Evolutionary conservation across 2,329 filamentous ascomycete species (phyloP), one percentile per base, ranked within the genome.

Genomic region (Colletotrichum godetiae): DNA sequence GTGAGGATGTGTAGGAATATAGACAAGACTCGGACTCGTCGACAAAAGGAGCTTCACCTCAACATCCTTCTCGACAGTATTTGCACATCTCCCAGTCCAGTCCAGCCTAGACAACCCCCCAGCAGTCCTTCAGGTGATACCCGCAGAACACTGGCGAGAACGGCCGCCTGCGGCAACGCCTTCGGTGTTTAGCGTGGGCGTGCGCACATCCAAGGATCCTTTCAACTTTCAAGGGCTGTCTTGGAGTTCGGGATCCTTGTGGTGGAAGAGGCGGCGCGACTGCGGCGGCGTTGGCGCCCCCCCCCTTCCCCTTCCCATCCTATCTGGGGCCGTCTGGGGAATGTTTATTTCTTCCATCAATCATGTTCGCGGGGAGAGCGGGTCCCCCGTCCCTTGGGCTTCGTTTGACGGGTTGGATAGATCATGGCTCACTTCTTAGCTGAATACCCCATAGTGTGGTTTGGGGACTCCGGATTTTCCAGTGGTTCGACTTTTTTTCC

Each of bases 321-420:
- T n/a, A 52, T 52, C 59, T n/a, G 27, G 37, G 29, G 42, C 29
- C 29, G 46, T 52, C 53, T 57, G 59, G 66, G 69, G 58, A 46
- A 59, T 53, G 42, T 19, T 46, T n/a, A 62, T 62, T 72, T 64
- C 66, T 72, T 72, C 70, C 66, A 60, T 72, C 70, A 72, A 72
- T 72, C 66, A 72, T 15, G 15, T 37, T 46, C 58, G 52, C 15
- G 31, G 49, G 37, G 22, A 24, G 22, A 53, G 66, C 53, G 53
- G 70, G 31, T 11, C 42, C 59, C 24, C 29, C 13, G 24, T 22
- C 53, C 24, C 24, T 11, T 15, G 4, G 35, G 7, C 24, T 22
- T 27, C 42, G 19, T 49, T 49, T 49, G 42, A 49, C 42, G 19
- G 42, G 42, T 11, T 49, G 42, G 42, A 49, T 49, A 49, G 19